Base-by-base conservation (phyloP, 192 early-diverging fungal species). In the Coemansia umbellata region DNA sequence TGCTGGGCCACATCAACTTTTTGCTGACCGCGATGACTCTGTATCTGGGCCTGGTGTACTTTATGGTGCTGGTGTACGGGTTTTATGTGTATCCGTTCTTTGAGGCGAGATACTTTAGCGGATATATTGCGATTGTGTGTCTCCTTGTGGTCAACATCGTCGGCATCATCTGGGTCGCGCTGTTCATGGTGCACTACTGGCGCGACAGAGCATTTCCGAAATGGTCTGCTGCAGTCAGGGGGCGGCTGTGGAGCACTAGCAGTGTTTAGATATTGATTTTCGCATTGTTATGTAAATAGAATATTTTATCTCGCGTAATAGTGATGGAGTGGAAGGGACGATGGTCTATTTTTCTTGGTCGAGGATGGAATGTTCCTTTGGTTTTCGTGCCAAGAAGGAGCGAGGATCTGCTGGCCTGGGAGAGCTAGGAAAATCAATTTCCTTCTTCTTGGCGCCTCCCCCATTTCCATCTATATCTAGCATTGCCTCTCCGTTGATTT, bases 1-100 rank as follows among this genome's bases (percentile, higher is more conserved):
- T 28, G 8, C 52, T 52, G 56, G 37, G 53, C 2, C 71, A 74
- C 44, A 32, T 60, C 17, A 4, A 21, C 13, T 32, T 43, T 0
- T 22, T 63, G 36, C 8, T 60, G 14, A n/a, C 19, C 5, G 17
- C 55, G n/a, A 14, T 74, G 53, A 53, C 35, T 24, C 18, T 57
- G 60, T 74, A 74, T 18, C 50, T 74, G 47, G 71, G 39, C 1
- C 49, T 74, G 31, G 60, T 47, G 30, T 74, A 74, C 42, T 53
- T 74, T 53, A 74, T 74, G 71, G 65, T 74, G 23, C 60, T 43
- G 7, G 60, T 60, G 9, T 74, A 74, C 24, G 71, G 31, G 4
- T 74, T 74, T 30, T 74, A 74, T 37, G 71, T 74, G 31, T 74
- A 74, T 36, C 71, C 71, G 49, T 74, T 74, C 30, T 74, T 74